Evolutionary conservation across 2,329 filamentous ascomycete species (phyloP), one percentile per base, ranked within the genome.

Genomic region (Pezicula neosporulosa): DNA sequence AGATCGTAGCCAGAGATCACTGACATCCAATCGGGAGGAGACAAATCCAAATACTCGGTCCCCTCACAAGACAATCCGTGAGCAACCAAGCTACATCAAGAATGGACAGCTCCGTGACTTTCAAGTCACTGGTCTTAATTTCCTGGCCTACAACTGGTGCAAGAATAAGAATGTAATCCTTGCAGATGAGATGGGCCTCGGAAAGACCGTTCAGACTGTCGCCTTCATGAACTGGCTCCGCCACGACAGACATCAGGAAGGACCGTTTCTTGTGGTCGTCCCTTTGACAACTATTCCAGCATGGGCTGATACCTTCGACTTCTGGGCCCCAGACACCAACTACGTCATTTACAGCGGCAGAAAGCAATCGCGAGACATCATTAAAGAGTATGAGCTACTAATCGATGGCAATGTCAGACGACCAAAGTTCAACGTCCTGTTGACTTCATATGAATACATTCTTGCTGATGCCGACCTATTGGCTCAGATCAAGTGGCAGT

Each of bases 361-460:
- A 49, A 88, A 94, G 67, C 82, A 87, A 33, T 87, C 94, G 30
- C 89, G 95, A 42, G 86, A 79, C 58, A 93, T 91, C 60, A 96
- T 99, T 56, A 85, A 87, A 36, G 90, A 97, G 43, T 86, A 96
- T 63, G 94, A 99, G 68, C 77, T 99, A 41, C 81, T 97, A 51
- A 79, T 90, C 6, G 89, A 95, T 65, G 88, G 87, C 33, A 96
- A 96, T 63, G 80, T 87, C 2, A 90, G 87, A 68, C 92, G 91
- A 67, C 87, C 89, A 55, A 97, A 96, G 68, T 99, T 99, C 77
- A 94, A 99, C 63, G 91, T 96, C n/a, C 78, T 99, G 33, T 83
- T 99, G 53, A 99, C 94, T 1, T 97, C 94, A 0, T 99, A 99
- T 66, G 94, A 99, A 70, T 97, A 96, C 67, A 94, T 97, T 51